Evolutionary conservation across 495 filamentous ascomycete species (phyloP), one percentile per base, ranked within the genome.

Genomic region (Talaromyces thailandensis): DNA sequence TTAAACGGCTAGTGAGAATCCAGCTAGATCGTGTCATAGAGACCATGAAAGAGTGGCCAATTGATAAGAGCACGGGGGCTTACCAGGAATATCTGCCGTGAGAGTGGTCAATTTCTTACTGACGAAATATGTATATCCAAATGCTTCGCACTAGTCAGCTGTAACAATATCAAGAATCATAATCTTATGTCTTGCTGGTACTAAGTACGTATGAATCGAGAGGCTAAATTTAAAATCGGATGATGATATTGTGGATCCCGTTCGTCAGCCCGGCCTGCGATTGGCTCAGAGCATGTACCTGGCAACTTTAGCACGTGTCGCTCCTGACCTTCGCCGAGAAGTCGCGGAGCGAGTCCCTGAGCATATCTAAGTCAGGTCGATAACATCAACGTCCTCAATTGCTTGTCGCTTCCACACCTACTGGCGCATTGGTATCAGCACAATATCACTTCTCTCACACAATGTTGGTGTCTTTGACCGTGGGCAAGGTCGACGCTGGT

Each of bases 401-500:
- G 21, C 14, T 53, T 24, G 50, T 53, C 50, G 50, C 50, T 28
- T 7, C 50, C 18, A 14, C 25, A 12, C 6, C n/a, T 25, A 23
- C 50, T 21, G 50, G 50, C 50, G 50, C 50, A 53, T 53, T 53
- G 50, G 26, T 64, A 37, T 18, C 6, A 58, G 37, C 56, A 53
- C 14, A 8, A 43, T 11, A 7, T 28, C 24, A n/a, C n/a, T 14
- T 12, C 28, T 57, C 25, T 28, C 48, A 63, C 67, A 84, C 65
- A 23, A 98, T 98, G 95, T 80, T 98, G 67, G 88, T 98, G 79
- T 98, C 94, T 52, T 85, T 98, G 71, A 98, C 94, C 50, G 95
- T 98, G 71, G 94, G 94, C 78, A 98, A 98, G 80, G 94, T 98
- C 75, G 94, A 98, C 74, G 94, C 94, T 67, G 94, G 94, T 74